Percentiles rank a stretch among this genome's conserved stretches.
Conservation (phyloP, 2,329 filamentous ascomycete species). For the Beauveria pseudobassiana region DNA sequence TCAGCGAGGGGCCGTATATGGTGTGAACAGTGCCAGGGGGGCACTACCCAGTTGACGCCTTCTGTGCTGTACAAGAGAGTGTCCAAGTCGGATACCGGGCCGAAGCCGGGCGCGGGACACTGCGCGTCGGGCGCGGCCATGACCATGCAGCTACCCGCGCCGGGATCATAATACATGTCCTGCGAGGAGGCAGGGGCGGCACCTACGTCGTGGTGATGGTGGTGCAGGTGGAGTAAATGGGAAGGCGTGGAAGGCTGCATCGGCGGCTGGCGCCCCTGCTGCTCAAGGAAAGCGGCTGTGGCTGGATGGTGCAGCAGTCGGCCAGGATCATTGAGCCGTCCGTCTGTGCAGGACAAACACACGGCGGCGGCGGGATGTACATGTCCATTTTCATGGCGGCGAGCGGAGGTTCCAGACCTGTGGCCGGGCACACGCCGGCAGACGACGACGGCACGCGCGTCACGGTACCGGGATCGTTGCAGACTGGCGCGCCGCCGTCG, state of each 20-base stretch:
- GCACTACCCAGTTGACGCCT: slow-evolving; percentile 32
- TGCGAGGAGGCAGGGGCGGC: slow-evolving; percentile 15
- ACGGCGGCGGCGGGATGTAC: background rate
- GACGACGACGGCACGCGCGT: background rate
- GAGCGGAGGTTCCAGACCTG: slow-evolving; percentile 1
- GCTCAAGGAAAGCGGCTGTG: background rate
- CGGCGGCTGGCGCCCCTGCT: background rate
- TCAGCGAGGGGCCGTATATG: background rate
- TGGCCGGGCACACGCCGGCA: background rate
- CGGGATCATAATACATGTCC: background rate
- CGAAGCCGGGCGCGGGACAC: slow-evolving; percentile 20
- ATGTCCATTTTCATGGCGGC: slow-evolving; percentile 2
- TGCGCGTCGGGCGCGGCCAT: slow-evolving; percentile 5
- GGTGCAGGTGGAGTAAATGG: background rate
- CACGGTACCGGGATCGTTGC: background rate
- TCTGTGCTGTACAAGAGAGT: slow-evolving; percentile 26
- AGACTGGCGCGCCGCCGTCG: slow-evolving; percentile 13
- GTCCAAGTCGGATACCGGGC: slow-evolving; percentile 29
- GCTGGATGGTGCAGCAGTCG: background rate
- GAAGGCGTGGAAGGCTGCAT: background rate
- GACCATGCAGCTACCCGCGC: slow-evolving; percentile 15
- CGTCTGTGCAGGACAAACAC: background rate
- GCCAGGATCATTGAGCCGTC: background rate
- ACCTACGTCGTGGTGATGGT: background rate
- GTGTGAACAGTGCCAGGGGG: background rate